Evolutionary conservation across 345 rosid species (phyloP).

Genomic region (Murraya koenigii): DNA sequence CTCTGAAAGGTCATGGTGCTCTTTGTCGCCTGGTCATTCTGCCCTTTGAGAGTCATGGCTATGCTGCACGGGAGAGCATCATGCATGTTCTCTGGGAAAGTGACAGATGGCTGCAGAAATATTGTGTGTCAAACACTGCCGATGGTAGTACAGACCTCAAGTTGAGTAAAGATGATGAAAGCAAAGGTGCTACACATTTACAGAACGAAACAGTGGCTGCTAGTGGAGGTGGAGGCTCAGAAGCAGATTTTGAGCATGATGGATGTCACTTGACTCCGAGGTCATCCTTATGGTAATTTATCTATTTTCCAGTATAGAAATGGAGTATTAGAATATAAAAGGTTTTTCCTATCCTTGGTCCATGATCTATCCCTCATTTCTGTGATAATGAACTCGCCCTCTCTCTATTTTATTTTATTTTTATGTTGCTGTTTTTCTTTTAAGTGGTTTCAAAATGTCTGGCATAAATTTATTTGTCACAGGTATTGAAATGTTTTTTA

Average conservation of each 20-base stretch:
- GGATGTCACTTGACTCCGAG: constrained; percentile 32
- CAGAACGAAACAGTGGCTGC: constrained; percentile 44
- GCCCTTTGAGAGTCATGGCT: constrained; percentile 97
- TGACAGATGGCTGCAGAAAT: constrained; percentile 90
- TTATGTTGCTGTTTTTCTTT: no score
- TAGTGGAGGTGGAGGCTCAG: constrained; percentile 62
- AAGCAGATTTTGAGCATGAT: constrained; percentile 41
- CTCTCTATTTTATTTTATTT: no score
- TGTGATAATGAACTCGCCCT: background rate
- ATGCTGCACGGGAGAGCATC: constrained; percentile 91
- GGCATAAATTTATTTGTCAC: background rate
- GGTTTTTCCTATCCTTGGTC: background rate
- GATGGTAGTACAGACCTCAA: constrained; percentile 43
- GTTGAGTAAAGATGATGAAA: constrained; percentile 28
- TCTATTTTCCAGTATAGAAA: background rate
- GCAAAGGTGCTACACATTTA: constrained; percentile 36
- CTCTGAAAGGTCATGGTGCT: constrained; percentile 94
- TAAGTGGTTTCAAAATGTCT: background rate
- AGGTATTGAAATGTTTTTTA: background rate
- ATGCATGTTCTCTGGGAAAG: constrained; percentile 99
- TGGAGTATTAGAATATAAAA: background rate
- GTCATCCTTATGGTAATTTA: constrained; percentile 56
- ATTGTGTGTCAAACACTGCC: constrained; percentile 61
- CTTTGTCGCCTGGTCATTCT: constrained; percentile 84
- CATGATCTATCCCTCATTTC: background rate